Base-by-base conservation (phyloP, 345 rosid species). In the Physaria fendleri region DNA sequence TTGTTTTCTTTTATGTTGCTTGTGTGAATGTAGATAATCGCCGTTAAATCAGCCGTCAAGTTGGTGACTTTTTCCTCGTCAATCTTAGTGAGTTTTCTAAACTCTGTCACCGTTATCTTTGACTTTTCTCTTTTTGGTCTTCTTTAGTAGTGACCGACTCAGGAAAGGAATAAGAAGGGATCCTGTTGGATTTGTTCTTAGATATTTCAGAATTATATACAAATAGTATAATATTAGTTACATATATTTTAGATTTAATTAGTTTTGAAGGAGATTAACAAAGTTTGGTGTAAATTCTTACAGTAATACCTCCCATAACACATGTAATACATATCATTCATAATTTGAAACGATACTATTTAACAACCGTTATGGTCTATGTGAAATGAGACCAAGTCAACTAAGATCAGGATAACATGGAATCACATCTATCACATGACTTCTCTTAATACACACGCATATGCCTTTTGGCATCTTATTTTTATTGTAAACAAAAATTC, bases 11-110 rank as follows among this genome's bases (percentile, higher is more conserved):
- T n/a, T 22, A 34, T 4, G 5, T 35, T 15, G 5, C 52, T 32
- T 10, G 38, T 69, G 73, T 60, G 62, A 68, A 68, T 22, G 62
- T 25, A 52, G 35, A 59, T 68, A 15, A 60, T 16, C 56, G 67
- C 73, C 73, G 73, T 68, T 53, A 68, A 52, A 56, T 43, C 53
- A 28, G 73, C 67, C 67, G 73, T 68, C 73, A 68, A 60, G 73
- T 60, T 43, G 32, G 22, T 34, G 67, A 68, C 67, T 68, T 68
- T 68, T 53, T 61, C 67, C 35, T n/a, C 62, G 73, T 61, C 35
- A 52, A 61, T 61, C 37, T 61, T 44, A 53, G 17, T 30, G 51
- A 27, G 42, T 67, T 27, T 44, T 35, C 5, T 17, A 37, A 13
- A 40, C 59, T 41, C 59, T 25, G 56, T 61, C 22, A 45, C 68